Evolutionary conservation across 1,139 yeast genomes (phyloP).

Genomic region (Candida tetrigidarum): DNA sequence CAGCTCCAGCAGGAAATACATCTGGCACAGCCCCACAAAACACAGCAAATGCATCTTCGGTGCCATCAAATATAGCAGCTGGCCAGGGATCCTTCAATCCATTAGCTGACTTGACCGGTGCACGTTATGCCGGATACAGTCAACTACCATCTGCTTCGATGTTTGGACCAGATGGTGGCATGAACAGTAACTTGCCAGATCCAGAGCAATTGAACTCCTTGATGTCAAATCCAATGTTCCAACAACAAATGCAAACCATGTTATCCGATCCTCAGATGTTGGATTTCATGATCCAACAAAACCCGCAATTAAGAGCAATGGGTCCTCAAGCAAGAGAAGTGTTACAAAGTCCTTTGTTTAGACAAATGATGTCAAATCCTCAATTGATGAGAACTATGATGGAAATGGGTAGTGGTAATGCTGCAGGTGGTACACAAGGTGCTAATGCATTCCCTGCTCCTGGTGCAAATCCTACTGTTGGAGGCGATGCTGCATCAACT

Average conservation of each 20-base stretch:
- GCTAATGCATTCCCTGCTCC: conserved; percentile 59
- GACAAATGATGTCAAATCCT: conserved; percentile 87
- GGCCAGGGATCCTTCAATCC: conserved; percentile 93
- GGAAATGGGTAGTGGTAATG: conserved; percentile 61
- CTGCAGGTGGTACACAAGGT: conserved; percentile 23
- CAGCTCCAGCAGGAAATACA: conserved; percentile 4
- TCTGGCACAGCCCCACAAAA: conserved; percentile 11
- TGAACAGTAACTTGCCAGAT: conserved; percentile 68
- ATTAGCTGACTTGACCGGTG: conserved; percentile 89
- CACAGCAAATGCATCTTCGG: conserved; percentile 23
- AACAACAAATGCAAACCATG: conserved; percentile 81
- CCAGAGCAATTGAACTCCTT: conserved; percentile 73
- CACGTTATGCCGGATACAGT: conserved; percentile 91
- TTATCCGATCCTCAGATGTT: conserved; percentile 79
- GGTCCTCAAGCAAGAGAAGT: conserved; percentile 89
- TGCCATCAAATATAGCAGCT: conserved; percentile 79
- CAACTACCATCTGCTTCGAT: conserved; percentile 86
- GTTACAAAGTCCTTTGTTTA: conserved; percentile 82
- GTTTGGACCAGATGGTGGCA: conserved; percentile 97
- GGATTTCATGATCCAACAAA: conserved; percentile 79
- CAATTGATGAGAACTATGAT: conserved; percentile 83
- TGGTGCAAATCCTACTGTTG: conserved; percentile 42
- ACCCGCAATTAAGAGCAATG: conserved; percentile 84
- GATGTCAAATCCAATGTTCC: conserved; percentile 82
- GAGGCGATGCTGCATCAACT: conserved; percentile 30